Conservation (phyloP, 2,329 filamentous ascomycete genomes). For the Aspergillus latus region DNA sequence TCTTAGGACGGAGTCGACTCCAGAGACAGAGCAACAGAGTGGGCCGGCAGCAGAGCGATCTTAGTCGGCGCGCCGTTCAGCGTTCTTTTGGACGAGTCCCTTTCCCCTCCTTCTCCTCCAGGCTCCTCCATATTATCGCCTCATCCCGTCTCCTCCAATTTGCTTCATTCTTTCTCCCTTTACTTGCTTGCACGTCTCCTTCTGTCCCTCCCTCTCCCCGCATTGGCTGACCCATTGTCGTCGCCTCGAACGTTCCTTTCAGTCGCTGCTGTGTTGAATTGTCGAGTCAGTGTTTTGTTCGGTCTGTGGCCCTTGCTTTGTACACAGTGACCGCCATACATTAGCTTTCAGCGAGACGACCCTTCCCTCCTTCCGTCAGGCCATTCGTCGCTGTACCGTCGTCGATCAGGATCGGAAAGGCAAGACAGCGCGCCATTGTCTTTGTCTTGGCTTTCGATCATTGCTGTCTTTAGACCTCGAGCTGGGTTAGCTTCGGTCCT, state of each 20-base stretch:
- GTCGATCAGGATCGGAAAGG: constrained; percentile 16
- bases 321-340: constrained; percentile 12
- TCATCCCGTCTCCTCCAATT: constrained; percentile 2
- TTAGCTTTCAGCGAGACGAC: constrained; percentile 7
- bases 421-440: neutral
- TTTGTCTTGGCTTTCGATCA: neutral
- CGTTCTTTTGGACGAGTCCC: constrained; percentile 2
- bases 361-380: constrained; percentile 10
- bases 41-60: neutral
- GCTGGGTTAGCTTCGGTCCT: constrained; percentile 9
- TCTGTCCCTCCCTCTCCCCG: constrained; percentile 6
- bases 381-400: constrained; percentile 10
- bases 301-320: constrained; percentile 23
- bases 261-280: constrained; percentile 7
- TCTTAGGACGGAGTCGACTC: neutral
- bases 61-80: neutral
- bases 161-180: constrained; percentile 8
- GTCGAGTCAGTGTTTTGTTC: constrained; percentile 14
- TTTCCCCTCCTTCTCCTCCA: constrained; percentile 3
- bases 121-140: constrained; percentile 9
- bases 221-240: neutral
- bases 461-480: neutral
- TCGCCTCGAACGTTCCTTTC: neutral
- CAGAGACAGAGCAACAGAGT: neutral
- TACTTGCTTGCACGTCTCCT: neutral